These are phyloP conservation scores for Pseudonitzschia multiseries DNA, from an alignment of 108 stramenopile species.

Conservation along the genomic window DNA sequence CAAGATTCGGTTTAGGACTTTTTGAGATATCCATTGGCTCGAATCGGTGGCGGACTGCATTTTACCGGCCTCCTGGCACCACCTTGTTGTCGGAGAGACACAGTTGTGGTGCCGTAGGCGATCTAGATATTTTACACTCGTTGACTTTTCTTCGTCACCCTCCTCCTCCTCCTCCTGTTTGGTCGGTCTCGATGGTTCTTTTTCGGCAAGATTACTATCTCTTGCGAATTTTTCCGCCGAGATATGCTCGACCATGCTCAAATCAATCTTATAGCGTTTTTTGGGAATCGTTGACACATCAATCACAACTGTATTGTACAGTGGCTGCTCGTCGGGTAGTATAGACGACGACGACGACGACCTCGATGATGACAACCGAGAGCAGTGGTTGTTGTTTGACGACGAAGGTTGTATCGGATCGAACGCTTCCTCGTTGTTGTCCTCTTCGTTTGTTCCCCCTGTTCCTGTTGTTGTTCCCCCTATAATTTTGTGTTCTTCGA, in stretches of 20 bases:
- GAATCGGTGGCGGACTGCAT: neutral
- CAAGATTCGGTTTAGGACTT: neutral
- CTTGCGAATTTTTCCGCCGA: neutral
- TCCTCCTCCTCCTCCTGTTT: too few species aligned
- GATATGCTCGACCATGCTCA: constrained; percentile 21
- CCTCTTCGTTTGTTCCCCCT: neutral
- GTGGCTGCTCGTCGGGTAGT: neutral
- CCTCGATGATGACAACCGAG: too few species aligned
- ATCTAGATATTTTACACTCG: neutral
- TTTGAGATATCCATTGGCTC: constrained; percentile 1
- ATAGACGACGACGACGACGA: neutral
- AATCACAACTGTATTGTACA: neutral
- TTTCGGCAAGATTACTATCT: too few species aligned
- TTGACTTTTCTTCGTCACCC: neutral
- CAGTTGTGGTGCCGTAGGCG: neutral
- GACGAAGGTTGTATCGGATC: too few species aligned
- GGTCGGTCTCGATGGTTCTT: neutral
- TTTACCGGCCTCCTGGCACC: constrained; percentile 2
- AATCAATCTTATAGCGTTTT: constrained; percentile 23
- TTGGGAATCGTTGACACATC: neutral
- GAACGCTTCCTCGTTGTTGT: neutral
- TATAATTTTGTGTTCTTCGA: neutral
- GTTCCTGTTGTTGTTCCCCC: neutral
- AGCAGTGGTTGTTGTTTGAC: neutral
- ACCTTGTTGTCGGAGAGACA: constrained; percentile 2